Percentiles rank a stretch among this genome's conserved stretches.
These are phyloP conservation scores for Plectosphaerella sp. DNA, from an alignment of 2,329 filamentous ascomycete genomes.

Conservation along the genomic window DNA sequence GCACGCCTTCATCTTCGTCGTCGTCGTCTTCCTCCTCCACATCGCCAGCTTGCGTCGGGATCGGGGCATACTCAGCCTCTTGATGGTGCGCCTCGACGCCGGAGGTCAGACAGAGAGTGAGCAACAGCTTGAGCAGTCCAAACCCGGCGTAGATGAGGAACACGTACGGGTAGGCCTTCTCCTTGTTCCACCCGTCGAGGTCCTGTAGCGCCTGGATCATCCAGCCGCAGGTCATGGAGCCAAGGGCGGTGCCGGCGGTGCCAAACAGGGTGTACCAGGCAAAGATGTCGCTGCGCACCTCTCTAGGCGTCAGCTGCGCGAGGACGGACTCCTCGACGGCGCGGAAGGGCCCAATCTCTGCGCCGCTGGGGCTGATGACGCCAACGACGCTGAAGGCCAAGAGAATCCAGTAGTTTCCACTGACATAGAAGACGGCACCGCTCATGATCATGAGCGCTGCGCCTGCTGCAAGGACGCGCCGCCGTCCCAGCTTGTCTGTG, in stretches of 20 bases:
- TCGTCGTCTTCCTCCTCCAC: background rate
- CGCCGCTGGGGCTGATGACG: slow-evolving; percentile 56
- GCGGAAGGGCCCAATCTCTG: slow-evolving; percentile 60
- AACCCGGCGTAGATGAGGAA: slow-evolving; percentile 55
- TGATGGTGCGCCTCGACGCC: background rate
- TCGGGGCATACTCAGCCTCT: background rate
- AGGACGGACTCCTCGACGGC: slow-evolving; percentile 59
- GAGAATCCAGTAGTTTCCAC: slow-evolving; percentile 52
- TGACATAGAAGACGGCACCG: slow-evolving; percentile 50
- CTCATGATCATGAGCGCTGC: slow-evolving; percentile 51
- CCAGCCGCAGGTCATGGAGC: slow-evolving; percentile 57
- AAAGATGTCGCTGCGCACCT: slow-evolving; percentile 49
- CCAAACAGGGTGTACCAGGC: slow-evolving; percentile 60
- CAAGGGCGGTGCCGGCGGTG: slow-evolving; percentile 55
- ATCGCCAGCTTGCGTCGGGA: background rate
- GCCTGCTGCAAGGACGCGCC: slow-evolving; percentile 46
- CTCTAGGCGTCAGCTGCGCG: slow-evolving; percentile 46
- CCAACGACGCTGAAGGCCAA: slow-evolving; percentile 55
- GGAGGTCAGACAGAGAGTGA: slow-evolving; percentile 44
- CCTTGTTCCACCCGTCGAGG: slow-evolving; percentile 34
- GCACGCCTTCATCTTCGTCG: background rate
- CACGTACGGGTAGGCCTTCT: slow-evolving; percentile 47
- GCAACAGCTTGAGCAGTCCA: slow-evolving; percentile 51
- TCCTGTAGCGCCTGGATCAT: slow-evolving; percentile 44
- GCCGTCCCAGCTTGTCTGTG: slow-evolving; percentile 53